Evolutionary conservation across 768 basidiomycete species (phyloP).

Genomic region (Naematelia aurantialba): DNA sequence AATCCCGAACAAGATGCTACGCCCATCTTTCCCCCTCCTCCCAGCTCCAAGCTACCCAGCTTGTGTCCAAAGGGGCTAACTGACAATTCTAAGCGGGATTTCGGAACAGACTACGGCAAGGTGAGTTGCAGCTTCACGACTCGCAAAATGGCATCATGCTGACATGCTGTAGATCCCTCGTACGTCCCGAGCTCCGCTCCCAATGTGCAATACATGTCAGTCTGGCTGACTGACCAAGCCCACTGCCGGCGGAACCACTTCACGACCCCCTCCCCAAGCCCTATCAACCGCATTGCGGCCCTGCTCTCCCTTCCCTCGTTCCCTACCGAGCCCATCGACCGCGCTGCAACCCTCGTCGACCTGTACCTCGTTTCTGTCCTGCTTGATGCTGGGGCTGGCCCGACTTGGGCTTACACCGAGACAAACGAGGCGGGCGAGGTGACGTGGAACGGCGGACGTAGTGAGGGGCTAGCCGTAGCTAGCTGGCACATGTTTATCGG

Average conservation of each 20-base stretch:
- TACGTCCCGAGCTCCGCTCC: slow-evolving; percentile 5
- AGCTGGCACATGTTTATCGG: slow-evolving; percentile 81
- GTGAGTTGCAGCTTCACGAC: slow-evolving; percentile 9
- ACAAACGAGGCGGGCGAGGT: slow-evolving; percentile 16
- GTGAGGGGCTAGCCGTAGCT: slow-evolving; percentile 72
- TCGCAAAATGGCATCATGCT: slow-evolving; percentile 1
- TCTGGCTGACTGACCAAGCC: no score
- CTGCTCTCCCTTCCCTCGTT: slow-evolving; percentile 46
- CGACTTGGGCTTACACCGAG: slow-evolving; percentile 72
- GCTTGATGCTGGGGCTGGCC: slow-evolving; percentile 90
- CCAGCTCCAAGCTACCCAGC: no score
- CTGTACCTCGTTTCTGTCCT: slow-evolving; percentile 83
- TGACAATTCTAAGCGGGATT: slow-evolving; percentile 66
- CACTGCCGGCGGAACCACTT: slow-evolving; percentile 39
- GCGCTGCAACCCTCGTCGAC: slow-evolving; percentile 73
- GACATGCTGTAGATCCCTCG: slow-evolving; percentile 25
- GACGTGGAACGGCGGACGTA: slow-evolving; percentile 61
- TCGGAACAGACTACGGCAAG: slow-evolving; percentile 61
- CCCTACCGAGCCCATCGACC: slow-evolving; percentile 51
- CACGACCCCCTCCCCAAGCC: slow-evolving; percentile 14
- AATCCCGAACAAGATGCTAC: not conserved
- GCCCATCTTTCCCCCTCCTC: not conserved
- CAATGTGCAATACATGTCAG: not conserved
- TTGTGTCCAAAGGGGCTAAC: no score
- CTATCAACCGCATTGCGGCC: slow-evolving; percentile 59